Evolutionary conservation across 345 rosid genomes (phyloP).

Genomic region (Salix koriyanagi): DNA sequence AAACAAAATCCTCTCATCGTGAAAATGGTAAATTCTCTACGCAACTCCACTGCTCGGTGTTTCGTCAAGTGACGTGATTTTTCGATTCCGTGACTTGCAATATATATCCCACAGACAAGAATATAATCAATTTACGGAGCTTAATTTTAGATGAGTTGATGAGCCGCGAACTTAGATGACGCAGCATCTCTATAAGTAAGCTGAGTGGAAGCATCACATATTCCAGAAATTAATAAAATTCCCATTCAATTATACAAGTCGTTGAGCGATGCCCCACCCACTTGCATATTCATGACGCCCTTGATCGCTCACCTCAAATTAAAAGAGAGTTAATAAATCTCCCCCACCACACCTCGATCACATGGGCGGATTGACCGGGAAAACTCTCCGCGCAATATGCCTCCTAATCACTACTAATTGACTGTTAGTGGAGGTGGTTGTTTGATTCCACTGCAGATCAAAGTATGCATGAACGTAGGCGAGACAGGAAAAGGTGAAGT

Average conservation of each 20-base stretch:
- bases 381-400: slow-evolving; percentile 5
- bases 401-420: not conserved
- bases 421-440: too few species aligned
- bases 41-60: too few species aligned
- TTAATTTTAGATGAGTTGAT: too few species aligned
- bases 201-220: not conserved
- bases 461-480: slow-evolving; percentile 9
- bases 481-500: not conserved
- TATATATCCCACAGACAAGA: too few species aligned
- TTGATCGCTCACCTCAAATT: not conserved
- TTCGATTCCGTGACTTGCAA: too few species aligned
- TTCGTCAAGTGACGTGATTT: too few species aligned
- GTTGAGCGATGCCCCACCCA: not conserved
- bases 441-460: not conserved
- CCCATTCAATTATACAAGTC: not conserved
- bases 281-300: not conserved
- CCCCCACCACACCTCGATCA: not conserved
- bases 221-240: too few species aligned
- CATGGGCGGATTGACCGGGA: not conserved
- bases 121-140: too few species aligned
- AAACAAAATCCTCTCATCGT: too few species aligned
- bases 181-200: not conserved
- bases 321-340: not conserved
- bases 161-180: too few species aligned
- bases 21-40: too few species aligned